phyloP scores from a whole-genome alignment of 73 alveolate genomes.

The Stentor coeruleus region DNA sequence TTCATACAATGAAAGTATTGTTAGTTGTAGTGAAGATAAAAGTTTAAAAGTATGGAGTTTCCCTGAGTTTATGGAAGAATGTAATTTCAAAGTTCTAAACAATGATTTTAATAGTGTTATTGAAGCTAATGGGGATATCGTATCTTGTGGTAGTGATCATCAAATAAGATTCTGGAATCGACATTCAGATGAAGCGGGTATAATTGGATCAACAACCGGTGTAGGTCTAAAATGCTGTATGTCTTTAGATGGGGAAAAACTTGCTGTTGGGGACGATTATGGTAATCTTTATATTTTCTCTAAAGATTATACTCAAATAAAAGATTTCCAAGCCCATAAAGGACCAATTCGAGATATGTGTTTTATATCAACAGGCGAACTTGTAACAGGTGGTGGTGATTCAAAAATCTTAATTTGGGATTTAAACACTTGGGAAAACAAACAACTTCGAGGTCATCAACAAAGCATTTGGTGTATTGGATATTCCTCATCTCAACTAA shows the following conservation, averaged over 20 bases:
- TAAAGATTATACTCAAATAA: neutral
- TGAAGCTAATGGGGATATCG: neutral
- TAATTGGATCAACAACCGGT: neutral
- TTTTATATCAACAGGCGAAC: neutral
- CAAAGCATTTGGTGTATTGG: conserved; percentile 23
- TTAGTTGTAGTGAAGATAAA: conserved; percentile 9
- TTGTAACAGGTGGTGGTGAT: conserved; percentile 21
- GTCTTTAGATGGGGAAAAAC: neutral
- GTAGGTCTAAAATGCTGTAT: neutral
- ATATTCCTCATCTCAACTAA: neutral
- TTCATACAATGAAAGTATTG: neutral
- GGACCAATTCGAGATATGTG: conserved; percentile 24
- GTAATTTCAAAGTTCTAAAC: neutral
- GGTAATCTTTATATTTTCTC: neutral
- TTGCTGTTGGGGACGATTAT: conserved; percentile 19
- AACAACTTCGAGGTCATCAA: conserved; percentile 18
- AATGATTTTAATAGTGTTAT: conserved; percentile 1
- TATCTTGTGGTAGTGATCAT: conserved; percentile 24
- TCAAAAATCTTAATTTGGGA: conserved; percentile 6
- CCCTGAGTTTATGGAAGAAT: conserved; percentile 19
- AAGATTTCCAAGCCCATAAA: conserved; percentile 19
- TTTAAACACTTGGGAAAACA: neutral
- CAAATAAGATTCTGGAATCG: neutral
- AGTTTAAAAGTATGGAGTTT: conserved; percentile 2
- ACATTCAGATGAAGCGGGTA: neutral